Evolutionary conservation across 805 yeast genomes (phyloP), one percentile per base, ranked within the genome.

Genomic region (Yarrowia divulgata): DNA sequence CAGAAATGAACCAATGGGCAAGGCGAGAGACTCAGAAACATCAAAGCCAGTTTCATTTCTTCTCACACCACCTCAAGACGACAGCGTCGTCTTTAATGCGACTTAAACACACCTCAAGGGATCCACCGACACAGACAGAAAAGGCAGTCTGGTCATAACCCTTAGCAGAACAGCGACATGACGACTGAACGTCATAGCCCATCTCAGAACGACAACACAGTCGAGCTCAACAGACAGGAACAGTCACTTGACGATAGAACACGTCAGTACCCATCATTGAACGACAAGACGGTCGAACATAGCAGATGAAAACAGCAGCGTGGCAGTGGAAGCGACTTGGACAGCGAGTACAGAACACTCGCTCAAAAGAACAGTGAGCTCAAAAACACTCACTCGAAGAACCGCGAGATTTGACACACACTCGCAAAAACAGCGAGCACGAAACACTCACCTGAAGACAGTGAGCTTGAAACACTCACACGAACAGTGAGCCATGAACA

Each of bases 31-130:
- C 19, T 42, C n/a, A 43, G 48, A 43, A 43, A 43, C 48, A 43
- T 43, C 48, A 43, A 23, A n/a, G 18, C 4, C 23, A 13, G 48
- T 18, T 43, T 43, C 48, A 18, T 43, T 43, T 29, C 48, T 43
- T 42, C 48, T 43, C 48, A 43, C 9, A 29, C 48, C 48, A 43
- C 48, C 48, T 43, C 48, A 43, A 43, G 48, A 43, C 18, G 48
- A 43, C 18, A 43, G 14, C 48, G 18, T 43, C 48, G 18, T 43
- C 48, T 43, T 43, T 3, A 43, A 18, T 12, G 48, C 48, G 48
- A n/a, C 23, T 43, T 18, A 18, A 18, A 43, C 48, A 43, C 48
- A 42, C 48, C 16, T 18, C 48, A 43, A 43, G 48, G 48, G 48
- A 43, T 43, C 13, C 14, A n/a, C 48, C 48, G 48, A 43, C 48